Evolutionary conservation across 352 stramenopile genomes (phyloP).

Genomic region (Phytophthora idaei): DNA sequence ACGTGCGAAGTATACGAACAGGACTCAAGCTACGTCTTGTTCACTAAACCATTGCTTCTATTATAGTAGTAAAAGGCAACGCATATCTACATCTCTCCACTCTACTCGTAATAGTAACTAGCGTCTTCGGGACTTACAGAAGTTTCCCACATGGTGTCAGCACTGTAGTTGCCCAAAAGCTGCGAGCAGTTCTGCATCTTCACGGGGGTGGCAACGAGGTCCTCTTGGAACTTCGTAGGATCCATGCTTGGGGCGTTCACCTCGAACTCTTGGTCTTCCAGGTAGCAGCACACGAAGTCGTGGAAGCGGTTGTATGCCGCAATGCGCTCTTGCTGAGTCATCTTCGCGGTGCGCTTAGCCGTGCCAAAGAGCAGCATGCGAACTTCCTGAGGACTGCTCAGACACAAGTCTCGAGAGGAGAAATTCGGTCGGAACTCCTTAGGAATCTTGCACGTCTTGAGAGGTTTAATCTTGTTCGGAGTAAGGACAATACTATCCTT

Average conservation of each 20-base stretch:
- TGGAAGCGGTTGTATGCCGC: slow-evolving; percentile 34
- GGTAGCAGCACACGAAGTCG: slow-evolving; percentile 37
- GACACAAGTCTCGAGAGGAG: slow-evolving; percentile 32
- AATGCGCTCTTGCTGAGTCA: slow-evolving; percentile 19
- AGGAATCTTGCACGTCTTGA: slow-evolving; percentile 22
- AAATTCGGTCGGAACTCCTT: slow-evolving; percentile 25
- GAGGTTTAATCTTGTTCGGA: slow-evolving; percentile 5
- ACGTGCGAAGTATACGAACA: too few relatives aligned
- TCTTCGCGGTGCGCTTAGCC: slow-evolving; percentile 19
- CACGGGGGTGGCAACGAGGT: slow-evolving; percentile 22
- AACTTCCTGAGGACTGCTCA: slow-evolving; percentile 16
- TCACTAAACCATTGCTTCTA: neutral
- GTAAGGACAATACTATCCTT: slow-evolving; percentile 2
- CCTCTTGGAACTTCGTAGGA: slow-evolving; percentile 3
- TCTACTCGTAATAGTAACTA: neutral
- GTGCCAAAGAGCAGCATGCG: slow-evolving; percentile 36
- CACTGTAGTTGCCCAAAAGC: slow-evolving; percentile 23
- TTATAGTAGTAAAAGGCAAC: neutral
- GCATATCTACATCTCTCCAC: neutral
- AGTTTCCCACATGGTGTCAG: slow-evolving; percentile 17
- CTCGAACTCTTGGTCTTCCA: slow-evolving; percentile 32
- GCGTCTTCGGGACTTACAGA: neutral
- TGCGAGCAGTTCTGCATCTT: slow-evolving; percentile 30
- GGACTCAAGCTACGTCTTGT: too few relatives aligned
- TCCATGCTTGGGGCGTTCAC: slow-evolving; percentile 26